Evolutionary conservation across 2,329 filamentous ascomycete species (phyloP), one percentile per base, ranked within the genome.

Genomic region (Calonectria fujianensis): DNA sequence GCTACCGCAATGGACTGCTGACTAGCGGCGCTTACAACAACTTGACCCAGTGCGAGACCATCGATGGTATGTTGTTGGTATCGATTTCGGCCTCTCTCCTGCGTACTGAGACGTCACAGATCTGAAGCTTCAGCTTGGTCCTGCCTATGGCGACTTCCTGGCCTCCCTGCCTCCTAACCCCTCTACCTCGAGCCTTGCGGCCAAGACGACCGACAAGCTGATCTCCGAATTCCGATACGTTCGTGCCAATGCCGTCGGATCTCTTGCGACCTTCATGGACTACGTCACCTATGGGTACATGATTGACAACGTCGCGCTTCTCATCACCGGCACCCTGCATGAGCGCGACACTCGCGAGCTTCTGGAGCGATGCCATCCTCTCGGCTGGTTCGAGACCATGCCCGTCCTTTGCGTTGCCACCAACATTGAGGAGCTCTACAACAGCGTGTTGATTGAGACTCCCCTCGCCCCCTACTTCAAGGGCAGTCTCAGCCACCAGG

Each of bases 281-380:
- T 99, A 98, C 86, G 89, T 99, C 75, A 99, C 97, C 1, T 99
- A 99, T 85, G 96, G 96, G 76, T 99, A 99, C 90, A 99, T 99
- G 97, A 99, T 99, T 86, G 97, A 99, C 88, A 99, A 99, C 82
- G 96, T 99, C 69, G 97, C 97, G 50, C 93, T 99, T 51, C 92
- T 99, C 82, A 99, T 99, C 86, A 99, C 97, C 29, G 97, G 97
- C 76, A 99, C 97, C 16, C 91, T 99, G 37, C 97, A 99, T 87
- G 97, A 99, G 88, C 93, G 97, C 84, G 97, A 99, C 85, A 99
- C 97, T 4, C 93, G 96, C 74, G 97, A 99, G 87, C 91, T 99
- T 76, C 89, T 99, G 69, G 97, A 98, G 83, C 91, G 97, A 85
- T 99, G 97, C 86, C 97, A 99, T 82, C 97, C 97, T 9, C 91